Base-by-base conservation (phyloP, 2,329 filamentous ascomycete species). In the Aspergillus novofumigatus region DNA sequence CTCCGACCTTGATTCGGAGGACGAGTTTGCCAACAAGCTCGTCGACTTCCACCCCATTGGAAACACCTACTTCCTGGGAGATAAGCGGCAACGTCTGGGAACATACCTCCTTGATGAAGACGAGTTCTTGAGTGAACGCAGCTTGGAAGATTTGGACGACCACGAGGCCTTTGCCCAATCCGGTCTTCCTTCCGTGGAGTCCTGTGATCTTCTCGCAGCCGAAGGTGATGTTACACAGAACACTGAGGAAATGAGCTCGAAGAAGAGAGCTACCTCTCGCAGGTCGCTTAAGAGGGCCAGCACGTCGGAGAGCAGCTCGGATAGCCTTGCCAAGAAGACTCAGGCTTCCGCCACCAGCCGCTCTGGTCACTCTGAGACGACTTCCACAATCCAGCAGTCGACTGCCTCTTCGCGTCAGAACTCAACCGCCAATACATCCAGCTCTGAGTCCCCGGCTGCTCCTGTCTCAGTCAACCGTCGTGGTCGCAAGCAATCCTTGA, bases 401-500 rank as follows among this genome's bases (percentile, higher is more conserved):
- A 66, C 71, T 55, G 68, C 74, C 35, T 76, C 78, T 49, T 75
- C 74, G 55, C 76, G 78, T 52, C 75, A 76, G 55, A 74, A 72
- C 57, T 74, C 78, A 5, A 61, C 79, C 64, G 71, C 83, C 73
- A 68, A 83, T 75, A 71, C 76, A 54, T 75, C 79, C 51, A 75
- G 76, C 71, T 77, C 79, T 17, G 71, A 72, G 25, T 60, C 65
- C n/a, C 54, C 67, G 21, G 50, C 67, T 52, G 65, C 72, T 3
- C 70, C 69, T 9, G 69, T 75, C 8, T 88, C 89, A 9, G 85
- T 89, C 66, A 96, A 91, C 77, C 92, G 94, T 63, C 92, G 94
- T 58, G 94, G 94, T 59, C 92, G 94, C 77, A 99, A 99, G 86
- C 94, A 99, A 80, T 97, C 94, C 1, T 78, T 97, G 67, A 97